phyloP scores from a whole-genome alignment of 352 stramenopile species.

The Salisapilia sapeloensis region DNA sequence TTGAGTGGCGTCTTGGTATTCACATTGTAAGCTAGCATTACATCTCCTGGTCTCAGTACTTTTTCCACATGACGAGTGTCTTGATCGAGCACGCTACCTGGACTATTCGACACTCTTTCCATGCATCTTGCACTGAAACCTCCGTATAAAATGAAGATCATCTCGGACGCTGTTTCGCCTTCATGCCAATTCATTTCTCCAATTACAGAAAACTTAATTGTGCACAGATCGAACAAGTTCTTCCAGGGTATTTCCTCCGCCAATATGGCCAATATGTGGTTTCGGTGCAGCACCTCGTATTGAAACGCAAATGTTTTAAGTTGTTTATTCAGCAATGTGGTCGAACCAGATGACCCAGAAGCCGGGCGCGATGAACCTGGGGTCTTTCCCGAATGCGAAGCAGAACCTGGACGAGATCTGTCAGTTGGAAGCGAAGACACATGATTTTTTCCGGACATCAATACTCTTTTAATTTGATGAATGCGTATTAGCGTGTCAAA shows the following conservation, averaged over 20 bases:
- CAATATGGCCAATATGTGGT: slow-evolving; percentile 20
- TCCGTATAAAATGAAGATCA: slow-evolving; percentile 33
- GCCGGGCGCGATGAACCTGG: background rate
- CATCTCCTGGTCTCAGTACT: slow-evolving; percentile 20
- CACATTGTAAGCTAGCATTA: slow-evolving; percentile 13
- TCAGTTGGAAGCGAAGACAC: too few species aligned
- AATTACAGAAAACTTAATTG: slow-evolving; percentile 29
- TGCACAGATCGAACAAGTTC: slow-evolving; percentile 37
- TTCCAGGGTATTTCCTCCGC: slow-evolving; percentile 32
- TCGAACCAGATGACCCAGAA: slow-evolving; percentile 3
- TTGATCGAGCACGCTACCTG: background rate
- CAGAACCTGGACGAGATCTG: too few species aligned
- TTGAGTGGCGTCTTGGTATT: slow-evolving; percentile 10
- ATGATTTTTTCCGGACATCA: too few species aligned
- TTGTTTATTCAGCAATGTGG: slow-evolving; percentile 19
- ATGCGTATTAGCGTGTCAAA: too few species aligned
- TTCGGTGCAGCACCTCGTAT: slow-evolving; percentile 27
- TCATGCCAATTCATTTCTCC: slow-evolving; percentile 21
- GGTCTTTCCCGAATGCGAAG: background rate
- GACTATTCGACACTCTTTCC: slow-evolving; percentile 1
- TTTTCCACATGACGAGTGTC: slow-evolving; percentile 14
- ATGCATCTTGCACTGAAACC: slow-evolving; percentile 17
- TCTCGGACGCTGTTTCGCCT: slow-evolving; percentile 17
- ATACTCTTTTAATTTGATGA: too few species aligned
- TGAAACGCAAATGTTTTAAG: slow-evolving; percentile 40